Conservation (phyloP, 169 alveolate genomes). For the Perkinsus olseni region DNA sequence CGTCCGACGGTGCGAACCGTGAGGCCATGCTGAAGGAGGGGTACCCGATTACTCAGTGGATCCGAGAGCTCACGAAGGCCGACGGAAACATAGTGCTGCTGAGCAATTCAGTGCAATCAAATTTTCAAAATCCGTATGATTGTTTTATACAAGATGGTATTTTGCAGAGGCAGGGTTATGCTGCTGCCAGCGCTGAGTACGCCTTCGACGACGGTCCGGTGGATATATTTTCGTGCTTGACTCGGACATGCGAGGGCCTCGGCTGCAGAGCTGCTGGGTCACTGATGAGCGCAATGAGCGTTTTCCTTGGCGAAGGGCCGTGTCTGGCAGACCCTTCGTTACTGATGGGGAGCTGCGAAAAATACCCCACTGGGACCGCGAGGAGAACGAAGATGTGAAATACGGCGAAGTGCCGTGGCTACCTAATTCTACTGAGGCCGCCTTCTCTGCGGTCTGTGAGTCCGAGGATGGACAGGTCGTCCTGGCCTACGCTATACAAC, state of each 20-base stretch:
- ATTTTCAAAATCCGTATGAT: not conserved
- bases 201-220: not conserved
- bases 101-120: not conserved
- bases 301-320: not conserved
- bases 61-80: not conserved
- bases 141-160: not conserved
- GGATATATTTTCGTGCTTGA: not conserved
- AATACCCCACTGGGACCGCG: not conserved
- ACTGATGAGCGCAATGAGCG: not conserved
- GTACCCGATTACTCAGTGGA: not conserved
- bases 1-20: not conserved
- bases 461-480: not conserved
- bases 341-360: not conserved
- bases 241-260: not conserved
- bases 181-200: not conserved
- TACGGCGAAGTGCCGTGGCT: conserved; percentile 1
- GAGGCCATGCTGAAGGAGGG: not conserved
- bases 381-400: not conserved
- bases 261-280: not conserved
- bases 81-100: not conserved
- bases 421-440: not conserved
- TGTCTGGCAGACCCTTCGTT: not conserved
- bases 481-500: not conserved
- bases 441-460: not conserved
- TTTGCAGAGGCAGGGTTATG: not conserved